phyloP scores from a whole-genome alignment of 768 basidiomycete species.

The Xerocomellus dryophilus region DNA sequence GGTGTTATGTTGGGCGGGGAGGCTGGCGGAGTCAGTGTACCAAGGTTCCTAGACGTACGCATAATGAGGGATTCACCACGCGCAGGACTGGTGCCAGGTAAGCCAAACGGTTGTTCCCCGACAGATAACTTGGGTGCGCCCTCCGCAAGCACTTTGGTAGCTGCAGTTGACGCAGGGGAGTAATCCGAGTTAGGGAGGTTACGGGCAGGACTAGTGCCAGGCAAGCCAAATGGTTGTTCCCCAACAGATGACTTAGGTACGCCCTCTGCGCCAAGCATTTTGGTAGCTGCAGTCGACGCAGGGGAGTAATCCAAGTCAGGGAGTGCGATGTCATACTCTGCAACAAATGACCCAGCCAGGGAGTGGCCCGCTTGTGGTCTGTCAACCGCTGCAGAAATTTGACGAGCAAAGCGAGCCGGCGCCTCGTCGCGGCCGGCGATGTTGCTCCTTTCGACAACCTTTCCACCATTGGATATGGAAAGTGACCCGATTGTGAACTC shows the following conservation, averaged over 20 bases:
- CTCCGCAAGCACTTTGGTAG: not conserved
- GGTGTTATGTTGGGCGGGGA: not conserved
- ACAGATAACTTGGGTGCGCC: constrained; percentile 3
- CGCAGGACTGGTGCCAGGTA: constrained; percentile 19
- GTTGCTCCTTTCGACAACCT: not conserved
- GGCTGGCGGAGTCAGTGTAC: not conserved
- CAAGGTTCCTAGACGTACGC: not conserved
- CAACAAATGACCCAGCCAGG: constrained; percentile 10
- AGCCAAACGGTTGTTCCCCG: not conserved
- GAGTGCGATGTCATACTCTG: constrained; percentile 18
- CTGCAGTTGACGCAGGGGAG: constrained; percentile 1
- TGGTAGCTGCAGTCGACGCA: not conserved
- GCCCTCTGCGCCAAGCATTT: not conserved
- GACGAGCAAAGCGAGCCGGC: not conserved
- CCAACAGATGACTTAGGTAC: constrained; percentile 5
- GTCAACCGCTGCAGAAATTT: not conserved
- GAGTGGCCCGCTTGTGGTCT: not conserved
- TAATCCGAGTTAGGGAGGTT: not conserved
- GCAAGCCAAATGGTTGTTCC: constrained; percentile 2
- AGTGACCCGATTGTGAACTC: constrained; percentile 23
- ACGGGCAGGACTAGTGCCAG: constrained; percentile 13
- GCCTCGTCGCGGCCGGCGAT: not conserved
- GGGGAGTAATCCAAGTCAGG: constrained; percentile 2
- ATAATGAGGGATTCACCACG: not conserved
- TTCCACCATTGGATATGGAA: not conserved